Percentiles rank a stretch among this genome's conserved stretches.
Conservation (phyloP, 2,329 filamentous ascomycete species). For the Clonostachys byssicola region DNA sequence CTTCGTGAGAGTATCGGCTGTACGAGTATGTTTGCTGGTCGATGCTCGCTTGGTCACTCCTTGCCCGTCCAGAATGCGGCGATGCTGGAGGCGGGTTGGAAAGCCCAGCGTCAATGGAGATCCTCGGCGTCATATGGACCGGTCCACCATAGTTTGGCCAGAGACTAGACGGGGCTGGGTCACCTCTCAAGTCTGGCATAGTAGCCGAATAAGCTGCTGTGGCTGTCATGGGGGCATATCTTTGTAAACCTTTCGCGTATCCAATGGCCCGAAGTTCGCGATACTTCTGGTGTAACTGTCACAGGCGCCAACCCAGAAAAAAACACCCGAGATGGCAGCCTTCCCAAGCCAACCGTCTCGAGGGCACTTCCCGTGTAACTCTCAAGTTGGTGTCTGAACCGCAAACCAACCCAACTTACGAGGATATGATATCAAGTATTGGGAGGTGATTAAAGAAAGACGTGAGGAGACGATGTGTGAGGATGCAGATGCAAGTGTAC, state of each 20-base stretch:
- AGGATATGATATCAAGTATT: too few relatives aligned
- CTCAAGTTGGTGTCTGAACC: too few relatives aligned
- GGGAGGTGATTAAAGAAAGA: too few relatives aligned
- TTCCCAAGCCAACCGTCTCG: too few relatives aligned
- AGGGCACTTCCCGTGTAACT: too few relatives aligned
- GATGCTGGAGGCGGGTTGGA: constrained; percentile 38
- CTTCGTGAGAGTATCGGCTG: constrained; percentile 49
- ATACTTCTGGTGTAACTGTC: too few relatives aligned
- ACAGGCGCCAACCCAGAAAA: too few relatives aligned
- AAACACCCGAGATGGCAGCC: too few relatives aligned
- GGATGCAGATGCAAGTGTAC: constrained; percentile 39
- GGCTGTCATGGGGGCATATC: constrained; percentile 58
- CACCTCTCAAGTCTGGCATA: constrained; percentile 61
- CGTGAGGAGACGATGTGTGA: constrained; percentile 4
- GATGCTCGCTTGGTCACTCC: constrained; percentile 43
- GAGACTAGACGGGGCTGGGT: constrained; percentile 51
- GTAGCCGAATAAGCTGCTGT: constrained; percentile 55
- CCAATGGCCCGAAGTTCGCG: neutral
- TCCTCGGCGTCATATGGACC: constrained; percentile 48
- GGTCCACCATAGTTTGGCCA: constrained; percentile 55
- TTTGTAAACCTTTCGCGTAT: constrained; percentile 8
- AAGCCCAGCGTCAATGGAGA: constrained; percentile 44
- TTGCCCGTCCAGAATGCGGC: constrained; percentile 43
- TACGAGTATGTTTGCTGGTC: constrained; percentile 49
- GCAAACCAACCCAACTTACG: too few relatives aligned